phyloP scores from a whole-genome alignment of 495 filamentous ascomycete genomes.

The Penicillium mononematosum region DNA sequence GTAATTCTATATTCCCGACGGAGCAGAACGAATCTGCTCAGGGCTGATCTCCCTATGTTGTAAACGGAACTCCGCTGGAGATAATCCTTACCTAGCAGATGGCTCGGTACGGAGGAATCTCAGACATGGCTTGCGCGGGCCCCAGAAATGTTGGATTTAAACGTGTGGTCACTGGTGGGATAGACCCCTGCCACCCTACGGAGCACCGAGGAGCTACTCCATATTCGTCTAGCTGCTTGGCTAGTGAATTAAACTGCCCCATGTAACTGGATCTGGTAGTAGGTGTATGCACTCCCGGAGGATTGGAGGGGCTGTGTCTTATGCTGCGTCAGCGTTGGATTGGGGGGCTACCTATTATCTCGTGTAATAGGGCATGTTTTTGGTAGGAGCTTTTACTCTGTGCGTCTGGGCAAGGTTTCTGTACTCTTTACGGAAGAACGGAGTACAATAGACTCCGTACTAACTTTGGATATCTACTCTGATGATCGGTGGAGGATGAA shows the following conservation, averaged over 20 bases:
- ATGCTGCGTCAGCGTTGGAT: conserved; percentile 9
- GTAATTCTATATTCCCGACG: neutral
- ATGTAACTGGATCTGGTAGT: neutral
- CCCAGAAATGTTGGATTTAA: neutral
- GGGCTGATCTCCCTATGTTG: neutral
- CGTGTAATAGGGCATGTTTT: neutral
- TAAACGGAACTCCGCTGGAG: neutral
- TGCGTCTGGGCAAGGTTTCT: neutral
- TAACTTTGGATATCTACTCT: too few species aligned
- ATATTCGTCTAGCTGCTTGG: neutral
- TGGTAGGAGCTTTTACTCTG: neutral
- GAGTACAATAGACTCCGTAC: too few species aligned
- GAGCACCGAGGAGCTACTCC: neutral
- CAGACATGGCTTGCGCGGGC: neutral
- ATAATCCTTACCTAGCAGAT: neutral
- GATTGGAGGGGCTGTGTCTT: neutral
- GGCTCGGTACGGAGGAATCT: too few species aligned
- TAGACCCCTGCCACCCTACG: neutral
- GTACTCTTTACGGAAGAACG: neutral
- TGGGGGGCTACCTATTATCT: neutral
- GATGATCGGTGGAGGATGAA: too few species aligned
- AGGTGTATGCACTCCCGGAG: conserved; percentile 1
- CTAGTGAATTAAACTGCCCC: neutral
- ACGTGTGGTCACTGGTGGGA: neutral
- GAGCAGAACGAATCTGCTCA: neutral